Percentiles rank a stretch among this genome's conserved stretches.
These are phyloP conservation scores for Dryas octopetala DNA, from an alignment of 306 rosid genomes.

Conservation along the genomic window DNA sequence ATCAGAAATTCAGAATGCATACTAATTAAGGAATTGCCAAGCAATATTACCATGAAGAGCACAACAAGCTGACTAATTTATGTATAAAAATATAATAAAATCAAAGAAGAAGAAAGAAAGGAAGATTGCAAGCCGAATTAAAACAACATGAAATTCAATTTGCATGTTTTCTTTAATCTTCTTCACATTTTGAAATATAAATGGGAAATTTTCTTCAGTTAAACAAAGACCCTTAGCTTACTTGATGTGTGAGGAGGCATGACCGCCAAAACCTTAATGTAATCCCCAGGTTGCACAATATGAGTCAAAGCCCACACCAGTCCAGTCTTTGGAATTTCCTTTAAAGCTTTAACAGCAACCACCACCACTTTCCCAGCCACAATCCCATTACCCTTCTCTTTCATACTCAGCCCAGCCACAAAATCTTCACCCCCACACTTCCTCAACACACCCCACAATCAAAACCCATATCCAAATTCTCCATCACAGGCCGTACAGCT, in stretches of 20 bases:
- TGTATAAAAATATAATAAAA: too few relatives aligned
- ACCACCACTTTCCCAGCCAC: conserved; percentile 72
- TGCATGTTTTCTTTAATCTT: neutral
- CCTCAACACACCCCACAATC: conserved; percentile 21
- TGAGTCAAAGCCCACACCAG: conserved; percentile 97
- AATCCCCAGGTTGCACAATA: conserved; percentile 94
- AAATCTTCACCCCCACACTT: conserved; percentile 1
- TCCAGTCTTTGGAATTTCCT: conserved; percentile 69
- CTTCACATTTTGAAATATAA: conserved; percentile 8
- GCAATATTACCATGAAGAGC: too few relatives aligned
- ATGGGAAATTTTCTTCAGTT: neutral
- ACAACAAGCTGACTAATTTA: too few relatives aligned
- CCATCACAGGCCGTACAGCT: neutral
- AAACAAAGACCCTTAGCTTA: conserved; percentile 26
- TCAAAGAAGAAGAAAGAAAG: neutral
- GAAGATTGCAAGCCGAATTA: neutral
- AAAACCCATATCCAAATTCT: conserved; percentile 35
- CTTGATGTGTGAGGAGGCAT: conserved; percentile 66
- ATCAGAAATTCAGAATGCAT: too few relatives aligned
- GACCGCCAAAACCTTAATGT: conserved; percentile 74
- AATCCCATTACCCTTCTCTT: conserved; percentile 30
- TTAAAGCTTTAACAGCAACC: conserved; percentile 85
- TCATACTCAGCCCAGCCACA: conserved; percentile 43
- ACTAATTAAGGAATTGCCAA: too few relatives aligned
- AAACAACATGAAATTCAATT: neutral